Base-by-base conservation (phyloP, 2,329 filamentous ascomycete species). In the Fusarium albosuccineum region DNA sequence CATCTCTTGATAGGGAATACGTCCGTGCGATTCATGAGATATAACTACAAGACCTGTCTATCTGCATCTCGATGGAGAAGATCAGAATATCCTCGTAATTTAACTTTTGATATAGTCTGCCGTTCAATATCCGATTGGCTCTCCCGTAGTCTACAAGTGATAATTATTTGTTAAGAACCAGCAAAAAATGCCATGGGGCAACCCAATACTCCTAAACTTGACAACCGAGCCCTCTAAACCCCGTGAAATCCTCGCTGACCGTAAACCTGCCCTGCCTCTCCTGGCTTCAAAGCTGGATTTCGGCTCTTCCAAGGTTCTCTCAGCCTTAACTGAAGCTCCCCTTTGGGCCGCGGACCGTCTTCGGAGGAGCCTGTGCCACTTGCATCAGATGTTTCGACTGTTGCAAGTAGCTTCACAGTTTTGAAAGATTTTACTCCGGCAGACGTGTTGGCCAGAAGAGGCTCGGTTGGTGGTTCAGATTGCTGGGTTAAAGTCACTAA, bases 371-470 rank as follows among this genome's bases (percentile, higher is more conserved):
- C 30, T 33, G 30, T 33, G 11, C 9, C 11, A 9, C 30, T 33
- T 11, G 9, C 30, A 33, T 33, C 9, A 33, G 30, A 11, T 33
- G 40, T 27, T 42, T 58, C 55, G 10, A 57, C 37, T 17, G n/a
- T 51, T 10, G 55, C 46, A 39, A 51, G 16, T 2, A 50, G 40
- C 22, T 27, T 41, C 3, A 58, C 30, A 5, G 48, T 51, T 22
- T 40, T 52, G 7, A 51, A 52, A 4, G 55, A 51, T 16, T 6
- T 39, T 9, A 52, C 40, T 9, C 39, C 55, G 2, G 55, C 46
- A 36, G 39, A 37, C 14, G 55, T 45, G 17, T 51, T 57, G n/a
- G 29, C 39, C 14, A 57, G 30, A 6, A 45, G 29, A 4, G 22
- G 39, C 14, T 51, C 11, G 10, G 46, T 4, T 14, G 55, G 55